phyloP scores from a whole-genome alignment of 768 basidiomycete species.

The Flagelloscypha sp. region DNA sequence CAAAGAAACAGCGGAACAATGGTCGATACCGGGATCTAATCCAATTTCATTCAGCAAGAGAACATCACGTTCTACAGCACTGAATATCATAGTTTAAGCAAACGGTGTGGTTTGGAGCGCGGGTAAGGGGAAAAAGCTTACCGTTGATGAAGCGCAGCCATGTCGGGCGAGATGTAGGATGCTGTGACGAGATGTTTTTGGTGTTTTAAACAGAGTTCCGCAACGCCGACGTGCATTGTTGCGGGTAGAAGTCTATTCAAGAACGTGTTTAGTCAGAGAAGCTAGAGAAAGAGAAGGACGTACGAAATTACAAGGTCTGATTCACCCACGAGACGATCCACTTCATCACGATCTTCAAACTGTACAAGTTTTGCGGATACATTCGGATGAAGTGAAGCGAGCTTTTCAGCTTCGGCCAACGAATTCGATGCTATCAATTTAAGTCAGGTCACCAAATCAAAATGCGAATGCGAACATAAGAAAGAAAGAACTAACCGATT shows the following conservation, averaged over 20 bases:
- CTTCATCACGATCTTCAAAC: slow-evolving; percentile 35
- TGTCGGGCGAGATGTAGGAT: slow-evolving; percentile 77
- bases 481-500: slow-evolving; percentile 51
- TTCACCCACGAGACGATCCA: slow-evolving; percentile 44
- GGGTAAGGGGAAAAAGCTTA: slow-evolving; percentile 22
- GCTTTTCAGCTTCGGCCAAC: slow-evolving; percentile 42
- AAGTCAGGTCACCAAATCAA: slow-evolving; percentile 1
- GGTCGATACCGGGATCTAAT: slow-evolving; percentile 84
- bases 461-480: slow-evolving; percentile 8
- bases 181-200: slow-evolving; percentile 81
- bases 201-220: slow-evolving; percentile 62
- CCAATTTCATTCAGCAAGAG: slow-evolving; percentile 86
- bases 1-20: slow-evolving; percentile 75
- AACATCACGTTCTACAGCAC: slow-evolving; percentile 55
- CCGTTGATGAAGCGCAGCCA: slow-evolving; percentile 58
- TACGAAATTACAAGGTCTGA: slow-evolving; percentile 79
- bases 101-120: not conserved
- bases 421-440: slow-evolving; percentile 72
- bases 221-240: slow-evolving; percentile 60
- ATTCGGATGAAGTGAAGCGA: slow-evolving; percentile 39
- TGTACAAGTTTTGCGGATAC: no score
- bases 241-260: slow-evolving; percentile 70
- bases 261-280: not conserved
- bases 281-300: no score
- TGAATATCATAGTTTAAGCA: slow-evolving; percentile 15